phyloP scores from a whole-genome alignment of 2,329 filamentous ascomycete genomes.

The Phialophora macrospora region DNA sequence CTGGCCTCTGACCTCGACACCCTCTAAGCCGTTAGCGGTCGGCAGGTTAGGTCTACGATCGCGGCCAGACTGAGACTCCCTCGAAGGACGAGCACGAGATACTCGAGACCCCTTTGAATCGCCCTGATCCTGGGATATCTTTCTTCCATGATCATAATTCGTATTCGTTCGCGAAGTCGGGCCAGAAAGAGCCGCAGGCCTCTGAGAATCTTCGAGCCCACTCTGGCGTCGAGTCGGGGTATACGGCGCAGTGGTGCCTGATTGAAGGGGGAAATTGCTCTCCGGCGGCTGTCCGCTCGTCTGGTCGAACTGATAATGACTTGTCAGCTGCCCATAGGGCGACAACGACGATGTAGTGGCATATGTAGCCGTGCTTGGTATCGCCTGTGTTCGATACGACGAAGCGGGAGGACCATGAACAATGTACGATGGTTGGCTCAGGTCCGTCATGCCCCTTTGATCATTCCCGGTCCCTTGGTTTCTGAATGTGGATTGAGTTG shows the following conservation, averaged over 20 bases:
- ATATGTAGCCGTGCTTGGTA: background rate
- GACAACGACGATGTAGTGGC: background rate
- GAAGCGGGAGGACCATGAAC: background rate
- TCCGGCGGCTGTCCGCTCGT: background rate
- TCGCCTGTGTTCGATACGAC: background rate
- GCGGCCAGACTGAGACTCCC: background rate
- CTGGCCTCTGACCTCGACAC: background rate
- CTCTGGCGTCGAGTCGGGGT: background rate
- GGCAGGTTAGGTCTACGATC: background rate
- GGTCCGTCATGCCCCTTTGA: background rate
- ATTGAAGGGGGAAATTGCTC: background rate
- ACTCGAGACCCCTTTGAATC: background rate
- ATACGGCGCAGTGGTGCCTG: background rate
- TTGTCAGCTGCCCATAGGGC: background rate
- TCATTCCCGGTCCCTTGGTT: background rate
- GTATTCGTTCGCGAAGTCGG: background rate
- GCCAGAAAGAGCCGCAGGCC: background rate
- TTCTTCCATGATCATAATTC: background rate
- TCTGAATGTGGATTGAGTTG: background rate
- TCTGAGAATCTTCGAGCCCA: background rate
- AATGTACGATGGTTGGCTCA: background rate
- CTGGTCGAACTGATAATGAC: background rate
- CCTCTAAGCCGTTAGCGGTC: background rate
- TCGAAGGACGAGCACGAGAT: background rate
- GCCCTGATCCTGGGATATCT: background rate